These are phyloP conservation scores for Paramecium bursaria DNA, from an alignment of 73 alveolate species.

Conservation along the genomic window DNA sequence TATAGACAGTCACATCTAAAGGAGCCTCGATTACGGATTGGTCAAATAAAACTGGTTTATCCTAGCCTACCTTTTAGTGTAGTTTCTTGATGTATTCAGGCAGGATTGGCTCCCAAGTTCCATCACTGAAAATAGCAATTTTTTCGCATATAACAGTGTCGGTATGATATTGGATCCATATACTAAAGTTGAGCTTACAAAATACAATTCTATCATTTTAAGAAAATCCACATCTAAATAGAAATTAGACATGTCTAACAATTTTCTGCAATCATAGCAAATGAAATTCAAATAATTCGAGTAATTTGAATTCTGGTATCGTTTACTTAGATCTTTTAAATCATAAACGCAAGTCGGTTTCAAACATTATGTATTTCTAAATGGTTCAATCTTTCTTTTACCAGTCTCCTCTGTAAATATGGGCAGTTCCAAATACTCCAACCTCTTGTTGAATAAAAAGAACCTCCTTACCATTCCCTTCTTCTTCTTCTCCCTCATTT, in stretches of 20 bases:
- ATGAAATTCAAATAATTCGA: conserved; percentile 30
- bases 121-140: conserved; percentile 41
- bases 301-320: conserved; percentile 22
- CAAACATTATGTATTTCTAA: conserved; percentile 52
- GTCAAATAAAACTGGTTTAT: not conserved
- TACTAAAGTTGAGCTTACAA: not conserved
- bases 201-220: not conserved
- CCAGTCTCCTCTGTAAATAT: conserved; percentile 33
- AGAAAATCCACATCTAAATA: conserved; percentile 36
- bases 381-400: not conserved
- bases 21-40: conserved; percentile 10
- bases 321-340: not conserved
- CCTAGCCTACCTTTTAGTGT: conserved; percentile 4
- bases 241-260: conserved; percentile 9
- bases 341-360: conserved; percentile 53
- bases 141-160: not conserved
- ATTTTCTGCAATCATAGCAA: conserved; percentile 39
- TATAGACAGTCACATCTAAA: not conserved
- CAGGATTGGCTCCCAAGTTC: conserved; percentile 55
- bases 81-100: conserved; percentile 41
- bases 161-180: conserved; percentile 12
- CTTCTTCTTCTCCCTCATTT: conserved; percentile 30
- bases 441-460: conserved; percentile 27
- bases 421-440: conserved; percentile 14
- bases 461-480: conserved; percentile 33